A percentile compares a stretch with the other conserved stretches of the same genome.
Evolutionary conservation across 331 rosid species (phyloP).

Genomic region (Prunus yedoensis): DNA sequence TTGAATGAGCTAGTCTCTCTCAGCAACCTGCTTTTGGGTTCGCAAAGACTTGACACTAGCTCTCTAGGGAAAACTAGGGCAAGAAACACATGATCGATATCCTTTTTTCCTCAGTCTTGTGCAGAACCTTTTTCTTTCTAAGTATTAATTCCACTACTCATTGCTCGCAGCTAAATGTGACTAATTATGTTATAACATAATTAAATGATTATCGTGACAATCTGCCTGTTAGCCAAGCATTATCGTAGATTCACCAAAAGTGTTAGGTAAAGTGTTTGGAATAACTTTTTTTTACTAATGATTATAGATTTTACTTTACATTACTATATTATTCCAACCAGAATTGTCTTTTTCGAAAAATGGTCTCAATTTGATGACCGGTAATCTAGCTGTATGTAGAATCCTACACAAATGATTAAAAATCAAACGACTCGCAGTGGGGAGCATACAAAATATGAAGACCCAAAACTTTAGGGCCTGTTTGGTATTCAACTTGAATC

Average conservation of each 20-base stretch:
- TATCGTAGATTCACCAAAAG: not conserved
- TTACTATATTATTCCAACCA: too few species aligned
- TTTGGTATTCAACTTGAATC: too few species aligned
- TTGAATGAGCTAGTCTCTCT: not conserved
- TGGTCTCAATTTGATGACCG: too few species aligned
- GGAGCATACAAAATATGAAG: too few species aligned
- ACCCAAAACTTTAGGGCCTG: too few species aligned
- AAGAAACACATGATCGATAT: not conserved
- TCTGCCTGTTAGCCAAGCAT: not conserved
- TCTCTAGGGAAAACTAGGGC: not conserved
- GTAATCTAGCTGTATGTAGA: too few species aligned
- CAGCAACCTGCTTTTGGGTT: not conserved
- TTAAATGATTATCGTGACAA: not conserved
- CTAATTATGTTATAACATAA: not conserved
- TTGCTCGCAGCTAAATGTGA: not conserved
- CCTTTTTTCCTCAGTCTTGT: not conserved
- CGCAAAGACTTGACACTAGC: not conserved
- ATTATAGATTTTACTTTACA: too few species aligned
- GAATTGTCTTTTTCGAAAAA: too few species aligned
- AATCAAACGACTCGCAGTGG: too few species aligned
- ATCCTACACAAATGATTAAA: too few species aligned
- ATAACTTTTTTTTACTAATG: not conserved
- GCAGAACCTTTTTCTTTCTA: not conserved
- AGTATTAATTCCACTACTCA: not conserved
- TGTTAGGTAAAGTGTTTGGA: not conserved